Percentiles rank a stretch among this genome's conserved stretches.
Conservation (phyloP, 2,329 filamentous ascomycete species). For the Neofusicoccum laricinum region DNA sequence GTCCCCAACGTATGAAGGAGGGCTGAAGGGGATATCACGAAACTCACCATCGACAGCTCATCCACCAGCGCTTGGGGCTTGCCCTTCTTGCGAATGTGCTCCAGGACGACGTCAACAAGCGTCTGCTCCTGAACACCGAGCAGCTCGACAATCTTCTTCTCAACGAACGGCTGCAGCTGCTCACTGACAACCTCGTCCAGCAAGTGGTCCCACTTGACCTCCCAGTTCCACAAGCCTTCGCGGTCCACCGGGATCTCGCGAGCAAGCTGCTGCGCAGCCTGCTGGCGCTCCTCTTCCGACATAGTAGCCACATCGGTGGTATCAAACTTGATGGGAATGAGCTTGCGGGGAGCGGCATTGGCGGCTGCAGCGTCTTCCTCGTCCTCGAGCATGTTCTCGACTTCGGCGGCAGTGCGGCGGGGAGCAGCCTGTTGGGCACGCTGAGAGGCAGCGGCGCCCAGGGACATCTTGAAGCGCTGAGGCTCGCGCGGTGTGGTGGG, state of each 20-base stretch:
- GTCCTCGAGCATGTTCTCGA: constrained; percentile 91
- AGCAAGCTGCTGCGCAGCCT: constrained; percentile 77
- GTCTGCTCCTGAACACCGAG: constrained; percentile 95
- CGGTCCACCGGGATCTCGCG: constrained; percentile 87
- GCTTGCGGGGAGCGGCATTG: constrained; percentile 65
- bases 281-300: constrained; percentile 81
- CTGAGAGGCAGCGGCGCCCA: constrained; percentile 81
- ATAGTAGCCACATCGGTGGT: constrained; percentile 49
- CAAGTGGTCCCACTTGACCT: constrained; percentile 88
- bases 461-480: constrained; percentile 85
- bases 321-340: constrained; percentile 52
- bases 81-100: constrained; percentile 74
- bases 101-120: constrained; percentile 87
- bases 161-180: constrained; percentile 89
- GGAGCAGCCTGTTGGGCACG: constrained; percentile 58
- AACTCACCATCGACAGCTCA: constrained; percentile 74
- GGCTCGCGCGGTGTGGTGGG: constrained; percentile 53
- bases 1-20: too few species aligned
- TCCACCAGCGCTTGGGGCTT: constrained; percentile 78
- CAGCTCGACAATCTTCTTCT: constrained; percentile 97
- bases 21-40: background rate
- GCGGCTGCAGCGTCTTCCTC: constrained; percentile 71
- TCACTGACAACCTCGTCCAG: constrained; percentile 77
- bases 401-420: constrained; percentile 83
- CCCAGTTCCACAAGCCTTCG: constrained; percentile 86